These are phyloP conservation scores for Aphanomyces astaci DNA, from an alignment of 352 stramenopile species.

Conservation along the genomic window DNA sequence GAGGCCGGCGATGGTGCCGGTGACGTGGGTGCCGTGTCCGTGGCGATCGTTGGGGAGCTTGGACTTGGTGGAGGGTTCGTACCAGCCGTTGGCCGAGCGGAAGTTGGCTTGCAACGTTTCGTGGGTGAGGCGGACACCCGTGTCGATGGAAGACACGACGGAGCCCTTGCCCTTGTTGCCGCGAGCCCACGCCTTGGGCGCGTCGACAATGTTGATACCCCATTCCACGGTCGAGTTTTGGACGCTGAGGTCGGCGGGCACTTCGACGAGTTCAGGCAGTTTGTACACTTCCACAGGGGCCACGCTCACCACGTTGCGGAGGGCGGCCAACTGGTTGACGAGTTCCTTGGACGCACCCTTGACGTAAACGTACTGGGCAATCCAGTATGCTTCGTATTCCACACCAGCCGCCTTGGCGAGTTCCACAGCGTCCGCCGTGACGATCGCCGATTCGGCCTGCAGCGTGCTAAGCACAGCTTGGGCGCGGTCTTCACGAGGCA, in stretches of 20 bases:
- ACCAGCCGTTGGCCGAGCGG: slow-evolving; percentile 32
- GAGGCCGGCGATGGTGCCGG: slow-evolving; percentile 26
- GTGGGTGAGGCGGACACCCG: neutral
- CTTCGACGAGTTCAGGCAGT: neutral
- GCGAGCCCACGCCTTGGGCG: slow-evolving; percentile 24
- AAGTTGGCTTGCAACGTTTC: neutral
- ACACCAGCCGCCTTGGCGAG: neutral
- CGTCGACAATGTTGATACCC: slow-evolving; percentile 58
- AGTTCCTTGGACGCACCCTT: neutral
- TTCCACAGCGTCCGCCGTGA: neutral
- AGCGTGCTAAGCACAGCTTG: neutral
- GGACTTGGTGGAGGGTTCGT: slow-evolving; percentile 32
- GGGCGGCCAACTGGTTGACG: neutral
- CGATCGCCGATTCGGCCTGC: neutral
- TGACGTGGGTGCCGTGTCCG: slow-evolving; percentile 32
- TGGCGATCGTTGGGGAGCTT: slow-evolving; percentile 29
- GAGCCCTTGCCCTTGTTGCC: neutral
- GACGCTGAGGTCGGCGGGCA: neutral
- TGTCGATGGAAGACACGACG: neutral
- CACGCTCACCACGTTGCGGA: slow-evolving; percentile 2
- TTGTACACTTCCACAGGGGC: neutral
- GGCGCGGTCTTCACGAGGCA: neutral
- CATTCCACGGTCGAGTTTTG: neutral
- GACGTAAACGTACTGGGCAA: neutral
- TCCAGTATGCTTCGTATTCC: neutral